Conservation (phyloP, 805 yeast species). For the Maudiozyma turicensis region DNA sequence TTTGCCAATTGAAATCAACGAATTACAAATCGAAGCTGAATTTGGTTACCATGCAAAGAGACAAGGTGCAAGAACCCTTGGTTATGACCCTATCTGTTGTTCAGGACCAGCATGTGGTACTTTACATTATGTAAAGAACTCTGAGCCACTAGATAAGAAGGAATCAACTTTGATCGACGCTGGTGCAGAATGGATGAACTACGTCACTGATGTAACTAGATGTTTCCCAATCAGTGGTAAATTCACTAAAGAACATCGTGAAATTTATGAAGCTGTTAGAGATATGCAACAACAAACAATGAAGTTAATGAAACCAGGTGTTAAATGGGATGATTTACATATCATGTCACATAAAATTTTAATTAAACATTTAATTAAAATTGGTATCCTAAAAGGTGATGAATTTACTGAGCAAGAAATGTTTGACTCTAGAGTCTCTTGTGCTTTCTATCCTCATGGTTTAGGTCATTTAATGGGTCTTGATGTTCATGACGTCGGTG, state of each 20-base stretch:
- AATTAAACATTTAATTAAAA: slow-evolving; percentile 54
- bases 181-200: slow-evolving; percentile 94
- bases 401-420: slow-evolving; percentile 52
- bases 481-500: slow-evolving; percentile 96
- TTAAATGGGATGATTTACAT: slow-evolving; percentile 77
- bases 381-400: slow-evolving; percentile 64
- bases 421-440: slow-evolving; percentile 58
- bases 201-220: slow-evolving; percentile 90
- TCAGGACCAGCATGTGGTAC: slow-evolving; percentile 88
- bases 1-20: slow-evolving; percentile 74
- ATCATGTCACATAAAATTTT: slow-evolving; percentile 68
- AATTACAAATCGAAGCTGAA: slow-evolving; percentile 92
- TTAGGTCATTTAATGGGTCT: slow-evolving; percentile 87
- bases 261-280: slow-evolving; percentile 66
- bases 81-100: slow-evolving; percentile 94
- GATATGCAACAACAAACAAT: slow-evolving; percentile 75
- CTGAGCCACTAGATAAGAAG: slow-evolving; percentile 47
- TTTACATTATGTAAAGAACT: slow-evolving; percentile 80
- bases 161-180: slow-evolving; percentile 81
- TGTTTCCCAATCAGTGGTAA: slow-evolving; percentile 88
- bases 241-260: slow-evolving; percentile 82
- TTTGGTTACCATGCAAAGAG: slow-evolving; percentile 87
- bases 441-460: slow-evolving; percentile 89
- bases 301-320: slow-evolving; percentile 72
- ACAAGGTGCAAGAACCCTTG: slow-evolving; percentile 82